Evolutionary conservation across 352 stramenopile species (phyloP).

Genomic region (Pythium scleroteichum): DNA sequence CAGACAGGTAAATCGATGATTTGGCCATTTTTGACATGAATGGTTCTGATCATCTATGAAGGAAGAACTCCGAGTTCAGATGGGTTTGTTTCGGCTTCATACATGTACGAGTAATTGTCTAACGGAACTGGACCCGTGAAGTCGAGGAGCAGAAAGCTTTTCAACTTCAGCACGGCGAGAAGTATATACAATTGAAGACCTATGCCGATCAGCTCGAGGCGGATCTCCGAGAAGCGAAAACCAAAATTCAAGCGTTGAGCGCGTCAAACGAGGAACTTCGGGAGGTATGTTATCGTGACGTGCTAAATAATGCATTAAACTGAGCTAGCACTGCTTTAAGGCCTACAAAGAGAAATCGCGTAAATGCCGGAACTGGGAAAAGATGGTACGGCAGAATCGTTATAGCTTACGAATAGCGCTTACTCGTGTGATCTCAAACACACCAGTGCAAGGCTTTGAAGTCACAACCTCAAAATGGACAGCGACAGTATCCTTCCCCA

Average conservation of each 20-base stretch:
- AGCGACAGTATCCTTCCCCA: slow-evolving; percentile 61
- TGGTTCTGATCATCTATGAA: slow-evolving; percentile 17
- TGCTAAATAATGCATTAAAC: not conserved
- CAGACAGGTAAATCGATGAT: slow-evolving; percentile 47
- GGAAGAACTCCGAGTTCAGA: slow-evolving; percentile 74
- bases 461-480: slow-evolving; percentile 31
- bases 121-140: slow-evolving; percentile 18
- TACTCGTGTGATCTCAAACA: not conserved
- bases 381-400: slow-evolving; percentile 50
- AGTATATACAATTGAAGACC: slow-evolving; percentile 87
- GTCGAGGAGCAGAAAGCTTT: slow-evolving; percentile 82
- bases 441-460: slow-evolving; percentile 74
- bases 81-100: slow-evolving; percentile 39
- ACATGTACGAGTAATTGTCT: not conserved
- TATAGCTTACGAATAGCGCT: not conserved
- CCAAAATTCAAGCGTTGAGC: slow-evolving; percentile 71
- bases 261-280: slow-evolving; percentile 78
- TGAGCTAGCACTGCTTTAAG: slow-evolving; percentile 26
- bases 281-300: slow-evolving; percentile 38
- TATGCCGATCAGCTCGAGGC: slow-evolving; percentile 86
- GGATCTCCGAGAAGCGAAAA: slow-evolving; percentile 77
- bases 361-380: slow-evolving; percentile 88
- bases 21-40: not conserved
- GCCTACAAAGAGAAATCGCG: slow-evolving; percentile 87
- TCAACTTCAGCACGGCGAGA: slow-evolving; percentile 79